These are phyloP conservation scores for Sporothrix sp. DNA, from an alignment of 2,329 filamentous ascomycete genomes.

Conservation along the genomic window DNA sequence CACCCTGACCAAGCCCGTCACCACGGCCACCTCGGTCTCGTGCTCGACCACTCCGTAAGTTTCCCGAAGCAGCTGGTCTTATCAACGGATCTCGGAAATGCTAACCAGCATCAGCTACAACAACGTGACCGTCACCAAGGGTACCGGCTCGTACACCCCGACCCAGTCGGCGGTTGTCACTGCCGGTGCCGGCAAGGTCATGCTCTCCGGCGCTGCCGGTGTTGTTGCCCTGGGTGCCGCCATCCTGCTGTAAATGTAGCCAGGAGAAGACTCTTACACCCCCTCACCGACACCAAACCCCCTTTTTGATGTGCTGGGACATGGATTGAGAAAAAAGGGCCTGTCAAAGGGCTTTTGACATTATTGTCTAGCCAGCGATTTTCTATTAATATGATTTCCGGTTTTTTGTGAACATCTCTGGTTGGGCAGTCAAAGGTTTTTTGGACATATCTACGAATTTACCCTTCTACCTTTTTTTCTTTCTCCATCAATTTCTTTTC, in stretches of 20 bases:
- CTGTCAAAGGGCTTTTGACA: background rate
- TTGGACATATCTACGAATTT: slow-evolving; percentile 5
- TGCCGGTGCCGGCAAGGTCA: slow-evolving; percentile 48
- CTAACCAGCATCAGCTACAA: slow-evolving; percentile 25
- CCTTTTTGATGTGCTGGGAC: slow-evolving; percentile 12
- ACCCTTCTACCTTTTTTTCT: background rate
- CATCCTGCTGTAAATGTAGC: slow-evolving; percentile 46
- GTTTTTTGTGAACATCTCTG: slow-evolving; percentile 5
- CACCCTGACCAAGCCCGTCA: slow-evolving; percentile 53
- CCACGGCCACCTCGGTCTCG: slow-evolving; percentile 40
- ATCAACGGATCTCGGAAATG: too few relatives aligned
- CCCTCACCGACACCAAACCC: background rate
- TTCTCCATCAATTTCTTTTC: slow-evolving; percentile 1
- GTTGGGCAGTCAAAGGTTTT: background rate
- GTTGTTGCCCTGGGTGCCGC: slow-evolving; percentile 51
- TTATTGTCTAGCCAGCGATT: slow-evolving; percentile 6
- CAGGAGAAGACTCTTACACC: background rate
- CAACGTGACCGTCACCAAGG: slow-evolving; percentile 30
- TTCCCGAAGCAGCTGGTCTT: too few relatives aligned
- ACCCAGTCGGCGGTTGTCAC: slow-evolving; percentile 40
- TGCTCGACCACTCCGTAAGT: slow-evolving; percentile 46
- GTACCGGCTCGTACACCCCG: slow-evolving; percentile 24
- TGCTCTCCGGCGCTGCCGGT: slow-evolving; percentile 48
- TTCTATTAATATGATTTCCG: slow-evolving; percentile 26
- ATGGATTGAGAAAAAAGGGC: slow-evolving; percentile 2